Evolutionary conservation across 257 asterid species (phyloP).

Genomic region (Solanum chiquidenum): DNA sequence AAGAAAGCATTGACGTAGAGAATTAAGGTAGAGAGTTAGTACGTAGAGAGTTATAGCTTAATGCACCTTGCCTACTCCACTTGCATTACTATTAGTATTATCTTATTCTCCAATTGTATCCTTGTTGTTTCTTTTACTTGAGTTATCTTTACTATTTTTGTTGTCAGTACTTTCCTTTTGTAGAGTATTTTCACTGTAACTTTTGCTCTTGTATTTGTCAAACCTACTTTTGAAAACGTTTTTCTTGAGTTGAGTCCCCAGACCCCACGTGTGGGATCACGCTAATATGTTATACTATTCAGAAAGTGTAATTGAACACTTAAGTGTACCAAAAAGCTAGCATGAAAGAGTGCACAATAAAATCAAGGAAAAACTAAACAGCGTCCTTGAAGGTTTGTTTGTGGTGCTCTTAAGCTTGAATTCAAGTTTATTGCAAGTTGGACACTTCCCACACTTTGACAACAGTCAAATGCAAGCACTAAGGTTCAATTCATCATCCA

Average conservation of each 20-base stretch:
- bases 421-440: background rate
- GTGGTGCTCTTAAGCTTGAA: background rate
- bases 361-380: background rate
- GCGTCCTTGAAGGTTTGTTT: background rate
- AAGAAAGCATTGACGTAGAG: background rate
- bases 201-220: background rate
- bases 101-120: background rate
- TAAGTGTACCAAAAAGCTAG: background rate
- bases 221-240: background rate
- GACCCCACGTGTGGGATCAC: background rate
- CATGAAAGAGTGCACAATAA: background rate
- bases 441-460: background rate
- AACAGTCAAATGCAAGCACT: background rate
- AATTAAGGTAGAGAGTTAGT: background rate
- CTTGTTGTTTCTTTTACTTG: background rate
- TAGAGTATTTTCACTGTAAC: background rate
- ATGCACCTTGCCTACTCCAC: background rate
- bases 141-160: background rate
- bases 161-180: background rate
- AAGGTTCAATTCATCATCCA: background rate
- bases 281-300: background rate
- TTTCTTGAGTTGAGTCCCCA: background rate
- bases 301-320: background rate
- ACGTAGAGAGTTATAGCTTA: background rate
- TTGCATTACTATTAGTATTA: background rate